A percentile compares a stretch with the other conserved stretches of the same genome.
These are phyloP conservation scores for sorghum (Sorghum bicolor) DNA, from an alignment of 176 grass and related monocot species.

Conservation along the genomic window Sorghum_bicolor_NCBIv3 NC_012873.2:53182001-53182500, in stretches of 20 bases:
- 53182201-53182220: neutral
- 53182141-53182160: neutral
- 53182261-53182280: neutral
- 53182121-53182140: neutral
- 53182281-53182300: neutral
- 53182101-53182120: neutral
- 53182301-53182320: neutral
- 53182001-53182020: slow-evolving; percentile 11
- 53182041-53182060: neutral
- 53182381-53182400: neutral
- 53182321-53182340: neutral
- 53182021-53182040: neutral
- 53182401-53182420: neutral
- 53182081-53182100: neutral
- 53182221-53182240: neutral
- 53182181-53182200: neutral
- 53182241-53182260: neutral
- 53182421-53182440: neutral
- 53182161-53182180: neutral
- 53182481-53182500: neutral
- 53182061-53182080: neutral
- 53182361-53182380: neutral
- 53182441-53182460: neutral
- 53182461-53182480: neutral
- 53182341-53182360: neutral